These are phyloP conservation scores for Metschnikowia baotianmanensis DNA, from an alignment of 805 yeast species.

Conservation along the genomic window DNA sequence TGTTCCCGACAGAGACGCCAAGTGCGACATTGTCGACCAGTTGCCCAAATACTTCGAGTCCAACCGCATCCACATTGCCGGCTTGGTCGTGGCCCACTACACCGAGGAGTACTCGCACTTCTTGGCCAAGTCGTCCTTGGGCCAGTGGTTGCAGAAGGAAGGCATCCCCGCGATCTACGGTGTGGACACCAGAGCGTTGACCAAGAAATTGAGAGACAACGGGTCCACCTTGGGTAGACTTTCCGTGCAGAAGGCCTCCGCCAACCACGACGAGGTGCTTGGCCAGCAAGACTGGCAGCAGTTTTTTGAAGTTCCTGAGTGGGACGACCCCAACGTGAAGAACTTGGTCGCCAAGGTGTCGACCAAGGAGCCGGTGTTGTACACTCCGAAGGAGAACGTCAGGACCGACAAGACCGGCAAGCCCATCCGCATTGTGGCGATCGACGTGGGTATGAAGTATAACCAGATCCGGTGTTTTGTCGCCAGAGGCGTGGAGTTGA, in stretches of 20 bases:
- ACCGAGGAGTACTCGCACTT: slow-evolving; percentile 94
- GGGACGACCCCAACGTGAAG: slow-evolving; percentile 89
- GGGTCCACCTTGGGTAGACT: slow-evolving; percentile 95
- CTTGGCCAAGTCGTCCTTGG: slow-evolving; percentile 88
- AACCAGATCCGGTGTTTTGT: slow-evolving; percentile 97
- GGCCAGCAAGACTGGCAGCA: slow-evolving; percentile 52
- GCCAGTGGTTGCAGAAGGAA: slow-evolving; percentile 89
- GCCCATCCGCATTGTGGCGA: slow-evolving; percentile 76
- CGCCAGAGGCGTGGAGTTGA: slow-evolving; percentile 91
- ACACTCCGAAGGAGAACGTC: slow-evolving; percentile 61
- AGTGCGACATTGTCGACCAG: slow-evolving; percentile 70
- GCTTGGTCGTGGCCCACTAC: slow-evolving; percentile 93
- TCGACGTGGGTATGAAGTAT: slow-evolving; percentile 97
- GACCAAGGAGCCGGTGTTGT: slow-evolving; percentile 68
- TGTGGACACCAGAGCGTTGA: slow-evolving; percentile 93
- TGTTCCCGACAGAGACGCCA: slow-evolving; percentile 82
- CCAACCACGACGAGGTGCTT: slow-evolving; percentile 32
- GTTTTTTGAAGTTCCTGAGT: slow-evolving; percentile 73
- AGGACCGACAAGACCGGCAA: slow-evolving; percentile 68
- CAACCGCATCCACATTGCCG: slow-evolving; percentile 89
- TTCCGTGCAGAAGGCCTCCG: slow-evolving; percentile 50
- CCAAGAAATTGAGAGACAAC: slow-evolving; percentile 86
- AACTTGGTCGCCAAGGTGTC: slow-evolving; percentile 94
- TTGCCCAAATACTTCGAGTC: slow-evolving; percentile 95
- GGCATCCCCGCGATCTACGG: slow-evolving; percentile 96